phyloP scores from a whole-genome alignment of 345 rosid genomes.

The Salix suchowensis region DNA sequence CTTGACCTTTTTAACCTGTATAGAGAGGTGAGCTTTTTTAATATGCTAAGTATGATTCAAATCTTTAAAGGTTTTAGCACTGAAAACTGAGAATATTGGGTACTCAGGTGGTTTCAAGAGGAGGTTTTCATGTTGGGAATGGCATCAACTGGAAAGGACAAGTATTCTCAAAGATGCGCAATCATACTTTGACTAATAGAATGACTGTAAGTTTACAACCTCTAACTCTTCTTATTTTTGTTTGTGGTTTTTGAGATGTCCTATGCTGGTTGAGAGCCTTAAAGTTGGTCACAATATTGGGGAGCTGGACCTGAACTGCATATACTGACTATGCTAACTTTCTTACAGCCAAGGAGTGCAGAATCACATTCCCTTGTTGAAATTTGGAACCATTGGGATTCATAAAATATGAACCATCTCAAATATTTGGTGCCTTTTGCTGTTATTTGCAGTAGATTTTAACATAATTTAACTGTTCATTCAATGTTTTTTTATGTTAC shows the following conservation, averaged over 20 bases:
- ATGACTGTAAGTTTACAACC: conserved; percentile 64
- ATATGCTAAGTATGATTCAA: conserved; percentile 8
- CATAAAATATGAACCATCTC: background rate
- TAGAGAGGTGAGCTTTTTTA: conserved; percentile 63
- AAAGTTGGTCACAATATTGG: background rate
- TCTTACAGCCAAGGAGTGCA: background rate
- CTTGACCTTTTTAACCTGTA: conserved; percentile 95
- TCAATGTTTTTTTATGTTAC: background rate
- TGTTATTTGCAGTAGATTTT: background rate
- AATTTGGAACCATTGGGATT: background rate
- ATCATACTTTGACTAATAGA: conserved; percentile 92
- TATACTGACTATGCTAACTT: background rate
- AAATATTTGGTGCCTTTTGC: background rate
- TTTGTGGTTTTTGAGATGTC: background rate
- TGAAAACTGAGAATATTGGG: conserved; percentile 6
- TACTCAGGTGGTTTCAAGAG: conserved; percentile 92
- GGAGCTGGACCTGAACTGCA: background rate
- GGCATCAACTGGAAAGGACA: conserved; percentile 99
- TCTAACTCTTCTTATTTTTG: conserved; percentile 1
- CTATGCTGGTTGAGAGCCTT: background rate
- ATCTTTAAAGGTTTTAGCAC: background rate
- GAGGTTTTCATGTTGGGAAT: conserved; percentile 97
- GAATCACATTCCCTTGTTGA: background rate
- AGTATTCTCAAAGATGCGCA: conserved; percentile 99
- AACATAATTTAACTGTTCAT: background rate